These are phyloP conservation scores for Trametes cingulata DNA, from an alignment of 768 basidiomycete genomes.

Conservation along the genomic window DNA sequence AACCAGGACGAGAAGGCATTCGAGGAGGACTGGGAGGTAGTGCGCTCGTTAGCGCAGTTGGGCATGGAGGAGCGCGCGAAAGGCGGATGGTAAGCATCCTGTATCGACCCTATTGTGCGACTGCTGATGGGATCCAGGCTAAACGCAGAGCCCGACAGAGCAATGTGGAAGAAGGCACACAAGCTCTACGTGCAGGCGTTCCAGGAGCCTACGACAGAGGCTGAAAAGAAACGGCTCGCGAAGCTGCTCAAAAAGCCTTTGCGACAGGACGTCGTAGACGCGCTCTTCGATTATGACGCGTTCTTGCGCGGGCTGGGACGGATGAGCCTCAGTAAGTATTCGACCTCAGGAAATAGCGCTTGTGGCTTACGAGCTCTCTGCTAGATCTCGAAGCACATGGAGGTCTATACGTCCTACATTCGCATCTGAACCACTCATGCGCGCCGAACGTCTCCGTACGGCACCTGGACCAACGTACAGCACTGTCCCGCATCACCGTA, in stretches of 20 bases:
- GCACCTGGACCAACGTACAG: conserved; percentile 67
- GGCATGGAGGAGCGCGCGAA: conserved; percentile 68
- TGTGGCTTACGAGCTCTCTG: background rate
- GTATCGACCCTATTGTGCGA: no score
- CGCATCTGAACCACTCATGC: conserved; percentile 87
- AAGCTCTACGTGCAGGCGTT: conserved; percentile 62
- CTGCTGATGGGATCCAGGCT: conserved; percentile 27
- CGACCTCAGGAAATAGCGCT: background rate
- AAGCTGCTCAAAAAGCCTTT: conserved; percentile 52
- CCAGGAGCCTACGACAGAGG: conserved; percentile 49
- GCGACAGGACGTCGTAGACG: conserved; percentile 49
- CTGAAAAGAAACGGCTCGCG: conserved; percentile 59
- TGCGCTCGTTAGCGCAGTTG: conserved; percentile 67
- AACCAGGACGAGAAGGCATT: conserved; percentile 47
- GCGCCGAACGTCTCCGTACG: conserved; percentile 76
- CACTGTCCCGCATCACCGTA: conserved; percentile 74
- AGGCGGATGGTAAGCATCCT: conserved; percentile 49
- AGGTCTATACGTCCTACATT: conserved; percentile 82
- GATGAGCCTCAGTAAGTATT: conserved; percentile 74
- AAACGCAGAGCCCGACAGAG: conserved; percentile 56
- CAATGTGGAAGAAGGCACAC: conserved; percentile 68
- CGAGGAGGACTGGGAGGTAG: conserved; percentile 52
- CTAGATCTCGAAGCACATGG: conserved; percentile 83
- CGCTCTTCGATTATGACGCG: conserved; percentile 74
- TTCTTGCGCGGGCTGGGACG: conserved; percentile 74